A percentile compares a stretch with the other conserved stretches of the same genome.
These are phyloP conservation scores for Camelina hispida DNA, from an alignment of 345 rosid genomes.

Conservation along the genomic window DNA sequence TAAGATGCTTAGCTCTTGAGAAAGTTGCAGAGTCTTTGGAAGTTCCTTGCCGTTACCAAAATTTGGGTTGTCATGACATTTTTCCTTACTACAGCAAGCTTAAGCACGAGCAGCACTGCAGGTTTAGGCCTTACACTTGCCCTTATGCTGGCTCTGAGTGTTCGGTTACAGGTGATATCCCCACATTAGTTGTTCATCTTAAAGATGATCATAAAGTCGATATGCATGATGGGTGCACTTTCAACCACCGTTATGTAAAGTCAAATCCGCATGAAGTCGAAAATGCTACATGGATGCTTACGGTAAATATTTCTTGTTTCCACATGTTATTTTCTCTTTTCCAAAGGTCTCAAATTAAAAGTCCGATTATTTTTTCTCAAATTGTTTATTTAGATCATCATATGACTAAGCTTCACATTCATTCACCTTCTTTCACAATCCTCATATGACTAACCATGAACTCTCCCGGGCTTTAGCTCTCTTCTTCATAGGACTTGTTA, in stretches of 20 bases:
- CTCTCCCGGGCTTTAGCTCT: not conserved
- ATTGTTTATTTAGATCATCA: not conserved
- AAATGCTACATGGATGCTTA: conserved; percentile 98
- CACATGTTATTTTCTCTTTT: not conserved
- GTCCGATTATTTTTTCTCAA: not conserved
- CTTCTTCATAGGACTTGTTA: not conserved
- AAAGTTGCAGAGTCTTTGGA: conserved; percentile 90
- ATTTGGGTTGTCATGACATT: conserved; percentile 77
- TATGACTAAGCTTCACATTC: not conserved
- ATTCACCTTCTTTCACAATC: conserved; percentile 13
- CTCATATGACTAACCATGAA: not conserved
- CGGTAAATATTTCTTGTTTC: conserved; percentile 54
- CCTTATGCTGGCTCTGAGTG: conserved; percentile 98
- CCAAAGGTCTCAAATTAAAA: not conserved
- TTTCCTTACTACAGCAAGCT: conserved; percentile 87
- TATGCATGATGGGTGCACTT: conserved; percentile 91
- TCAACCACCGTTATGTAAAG: conserved; percentile 90
- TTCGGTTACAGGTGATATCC: conserved; percentile 79
- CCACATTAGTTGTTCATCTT: conserved; percentile 70
- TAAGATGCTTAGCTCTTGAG: conserved; percentile 91
- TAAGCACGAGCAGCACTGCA: conserved; percentile 81
- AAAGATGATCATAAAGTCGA: conserved; percentile 92
- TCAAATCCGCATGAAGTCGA: conserved; percentile 87
- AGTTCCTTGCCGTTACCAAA: conserved; percentile 83
- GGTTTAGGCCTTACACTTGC: conserved; percentile 78